phyloP scores from a whole-genome alignment of 257 asterid species.

The Penstemon eatonii region DNA sequence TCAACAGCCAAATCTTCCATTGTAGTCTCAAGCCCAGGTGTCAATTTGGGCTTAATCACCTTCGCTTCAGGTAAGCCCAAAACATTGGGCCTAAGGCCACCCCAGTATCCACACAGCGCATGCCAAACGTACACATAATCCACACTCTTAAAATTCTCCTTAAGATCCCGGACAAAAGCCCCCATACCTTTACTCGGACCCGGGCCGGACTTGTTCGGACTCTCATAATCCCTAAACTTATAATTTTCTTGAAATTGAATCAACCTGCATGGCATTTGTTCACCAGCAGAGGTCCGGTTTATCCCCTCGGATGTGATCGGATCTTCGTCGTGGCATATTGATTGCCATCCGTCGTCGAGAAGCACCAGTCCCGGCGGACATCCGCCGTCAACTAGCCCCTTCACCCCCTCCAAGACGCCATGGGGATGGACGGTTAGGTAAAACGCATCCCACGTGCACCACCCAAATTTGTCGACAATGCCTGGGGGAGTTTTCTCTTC shows the following conservation, averaged over 20 bases:
- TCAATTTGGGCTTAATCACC: constrained; percentile 60
- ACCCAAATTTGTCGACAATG: constrained; percentile 89
- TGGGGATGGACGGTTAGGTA: constrained; percentile 85
- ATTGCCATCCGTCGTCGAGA: constrained; percentile 96
- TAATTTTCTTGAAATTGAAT: constrained; percentile 72
- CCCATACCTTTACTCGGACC: constrained; percentile 74
- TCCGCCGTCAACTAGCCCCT: constrained; percentile 84
- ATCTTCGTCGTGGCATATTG: constrained; percentile 93
- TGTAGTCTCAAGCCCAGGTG: constrained; percentile 77
- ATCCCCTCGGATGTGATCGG: constrained; percentile 71
- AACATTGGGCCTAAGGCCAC: constrained; percentile 70
- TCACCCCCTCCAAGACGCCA: constrained; percentile 83
- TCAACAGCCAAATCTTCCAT: constrained; percentile 98
- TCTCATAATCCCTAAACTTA: constrained; percentile 70
- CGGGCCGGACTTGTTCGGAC: constrained; percentile 44
- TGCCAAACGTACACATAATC: constrained; percentile 94
- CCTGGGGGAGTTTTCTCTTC: constrained; percentile 94
- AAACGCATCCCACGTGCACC: constrained; percentile 99
- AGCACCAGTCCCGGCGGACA: constrained; percentile 91
- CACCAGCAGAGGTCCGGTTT: constrained; percentile 86
- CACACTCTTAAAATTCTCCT: constrained; percentile 56
- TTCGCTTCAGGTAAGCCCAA: constrained; percentile 61
- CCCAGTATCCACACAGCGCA: constrained; percentile 97
- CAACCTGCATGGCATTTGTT: constrained; percentile 93
- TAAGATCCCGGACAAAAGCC: constrained; percentile 71